Conservation (phyloP, 345 rosid species). For the Populus deltoides region DNA sequence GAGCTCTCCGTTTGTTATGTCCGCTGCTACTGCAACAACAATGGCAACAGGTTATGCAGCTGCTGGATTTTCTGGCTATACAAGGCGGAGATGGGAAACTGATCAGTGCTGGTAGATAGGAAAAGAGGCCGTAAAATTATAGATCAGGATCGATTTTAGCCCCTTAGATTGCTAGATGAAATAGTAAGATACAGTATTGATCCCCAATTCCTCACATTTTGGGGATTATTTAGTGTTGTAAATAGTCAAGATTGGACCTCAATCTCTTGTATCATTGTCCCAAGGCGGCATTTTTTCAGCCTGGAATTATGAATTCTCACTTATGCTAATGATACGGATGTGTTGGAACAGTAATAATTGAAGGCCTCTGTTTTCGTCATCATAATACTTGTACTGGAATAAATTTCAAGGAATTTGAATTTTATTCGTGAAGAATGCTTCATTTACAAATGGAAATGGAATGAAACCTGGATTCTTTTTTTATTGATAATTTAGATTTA, state of each 20-base stretch:
- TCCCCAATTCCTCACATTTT: not conserved
- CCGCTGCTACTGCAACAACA: constrained; percentile 6
- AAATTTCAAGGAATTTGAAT: not conserved
- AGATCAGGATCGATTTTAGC: not conserved
- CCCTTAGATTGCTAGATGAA: not conserved
- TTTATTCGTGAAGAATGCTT: not conserved
- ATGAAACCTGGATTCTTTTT: not conserved
- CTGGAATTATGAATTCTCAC: not conserved
- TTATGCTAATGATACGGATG: not conserved
- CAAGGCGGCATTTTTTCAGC: not conserved
- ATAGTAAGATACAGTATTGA: not conserved
- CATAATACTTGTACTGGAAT: not conserved
- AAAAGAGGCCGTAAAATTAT: not conserved
- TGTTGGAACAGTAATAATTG: not conserved
- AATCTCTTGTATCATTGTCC: not conserved
- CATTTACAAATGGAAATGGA: not conserved
- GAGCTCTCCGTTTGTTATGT: constrained; percentile 23
- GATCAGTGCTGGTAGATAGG: constrained; percentile 63
- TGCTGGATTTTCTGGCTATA: constrained; percentile 27
- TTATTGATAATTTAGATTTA: too few species aligned
- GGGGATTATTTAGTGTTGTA: not conserved
- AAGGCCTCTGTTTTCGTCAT: not conserved
- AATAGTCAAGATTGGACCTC: not conserved
- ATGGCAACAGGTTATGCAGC: not conserved
- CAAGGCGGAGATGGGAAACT: constrained; percentile 56